A percentile compares a stretch with the other conserved stretches of the same genome.
Evolutionary conservation across 345 rosid genomes (phyloP).

Genomic region (Eucalyptus tenuipes): DNA sequence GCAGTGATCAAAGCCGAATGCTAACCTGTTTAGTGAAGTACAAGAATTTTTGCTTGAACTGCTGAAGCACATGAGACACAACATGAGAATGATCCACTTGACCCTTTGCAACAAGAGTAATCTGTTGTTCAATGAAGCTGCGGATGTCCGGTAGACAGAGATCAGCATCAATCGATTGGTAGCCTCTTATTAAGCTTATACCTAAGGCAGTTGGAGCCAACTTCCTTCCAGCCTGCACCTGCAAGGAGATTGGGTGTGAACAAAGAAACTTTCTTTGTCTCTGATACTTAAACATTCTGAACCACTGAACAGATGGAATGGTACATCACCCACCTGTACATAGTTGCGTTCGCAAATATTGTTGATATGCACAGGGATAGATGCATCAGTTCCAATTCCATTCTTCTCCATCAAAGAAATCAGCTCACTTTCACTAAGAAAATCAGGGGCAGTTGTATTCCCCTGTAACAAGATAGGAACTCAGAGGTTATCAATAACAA

Average conservation of each 20-base stretch:
- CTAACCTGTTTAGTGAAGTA: conserved; percentile 84
- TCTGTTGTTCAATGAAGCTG: conserved; percentile 96
- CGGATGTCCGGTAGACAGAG: conserved; percentile 96
- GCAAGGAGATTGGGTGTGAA: conserved; percentile 1
- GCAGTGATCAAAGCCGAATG: neutral
- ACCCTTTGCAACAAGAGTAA: conserved; percentile 87
- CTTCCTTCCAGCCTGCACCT: conserved; percentile 88
- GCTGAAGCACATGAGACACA: conserved; percentile 70
- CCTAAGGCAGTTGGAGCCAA: conserved; percentile 90
- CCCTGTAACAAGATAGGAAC: conserved; percentile 29
- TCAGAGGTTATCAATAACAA: neutral
- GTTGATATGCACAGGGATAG: conserved; percentile 86
- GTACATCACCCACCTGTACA: conserved; percentile 55
- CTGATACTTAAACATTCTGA: neutral
- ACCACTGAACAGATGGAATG: neutral
- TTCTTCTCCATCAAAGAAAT: conserved; percentile 94
- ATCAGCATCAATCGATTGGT: conserved; percentile 92
- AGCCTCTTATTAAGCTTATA: conserved; percentile 80
- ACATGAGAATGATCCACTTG: conserved; percentile 69
- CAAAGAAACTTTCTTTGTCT: neutral
- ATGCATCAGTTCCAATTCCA: conserved; percentile 97
- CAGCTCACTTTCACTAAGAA: conserved; percentile 90
- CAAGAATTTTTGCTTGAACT: conserved; percentile 63
- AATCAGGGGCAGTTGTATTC: conserved; percentile 68
- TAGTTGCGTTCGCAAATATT: conserved; percentile 95